Evolutionary conservation across 768 basidiomycete genomes (phyloP).

Genomic region (Gloeostereum incarnatum): DNA sequence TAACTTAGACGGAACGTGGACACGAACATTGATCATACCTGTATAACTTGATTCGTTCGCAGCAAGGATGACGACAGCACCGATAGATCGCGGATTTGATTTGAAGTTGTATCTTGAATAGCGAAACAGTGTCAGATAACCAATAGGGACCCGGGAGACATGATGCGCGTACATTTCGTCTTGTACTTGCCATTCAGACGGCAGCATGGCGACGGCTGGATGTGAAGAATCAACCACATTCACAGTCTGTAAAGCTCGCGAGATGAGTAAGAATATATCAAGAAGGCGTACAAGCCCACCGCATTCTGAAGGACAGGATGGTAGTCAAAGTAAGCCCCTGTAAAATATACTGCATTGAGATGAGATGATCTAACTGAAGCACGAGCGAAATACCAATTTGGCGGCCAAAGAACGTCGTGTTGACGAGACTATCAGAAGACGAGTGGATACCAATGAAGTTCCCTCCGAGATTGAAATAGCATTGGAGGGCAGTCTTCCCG

Average conservation of each 20-base stretch:
- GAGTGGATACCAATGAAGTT: constrained; percentile 66
- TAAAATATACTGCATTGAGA: background rate
- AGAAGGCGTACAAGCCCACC: constrained; percentile 25
- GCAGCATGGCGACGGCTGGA: constrained; percentile 51
- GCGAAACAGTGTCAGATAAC: constrained; percentile 1
- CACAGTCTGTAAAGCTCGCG: constrained; percentile 34
- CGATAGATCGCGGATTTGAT: constrained; percentile 56
- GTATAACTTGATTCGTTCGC: constrained; percentile 59
- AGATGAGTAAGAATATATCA: background rate
- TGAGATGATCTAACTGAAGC: background rate
- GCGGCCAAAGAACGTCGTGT: constrained; percentile 44
- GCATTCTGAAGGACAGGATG: constrained; percentile 60
- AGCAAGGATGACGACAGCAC: constrained; percentile 52
- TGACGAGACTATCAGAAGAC: constrained; percentile 49
- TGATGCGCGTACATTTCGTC: constrained; percentile 49
- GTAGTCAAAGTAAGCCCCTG: constrained; percentile 64
- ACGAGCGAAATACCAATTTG: constrained; percentile 36
- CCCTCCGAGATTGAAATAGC: constrained; percentile 58
- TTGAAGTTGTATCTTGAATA: constrained; percentile 56
- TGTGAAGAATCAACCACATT: constrained; percentile 46
- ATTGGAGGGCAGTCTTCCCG: constrained; percentile 54
- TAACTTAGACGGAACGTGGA: background rate
- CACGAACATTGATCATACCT: constrained; percentile 23
- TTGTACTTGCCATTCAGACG: constrained; percentile 37
- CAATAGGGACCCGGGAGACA: background rate